phyloP scores from a whole-genome alignment of 768 basidiomycete genomes.

The Suillus clintonianus region DNA sequence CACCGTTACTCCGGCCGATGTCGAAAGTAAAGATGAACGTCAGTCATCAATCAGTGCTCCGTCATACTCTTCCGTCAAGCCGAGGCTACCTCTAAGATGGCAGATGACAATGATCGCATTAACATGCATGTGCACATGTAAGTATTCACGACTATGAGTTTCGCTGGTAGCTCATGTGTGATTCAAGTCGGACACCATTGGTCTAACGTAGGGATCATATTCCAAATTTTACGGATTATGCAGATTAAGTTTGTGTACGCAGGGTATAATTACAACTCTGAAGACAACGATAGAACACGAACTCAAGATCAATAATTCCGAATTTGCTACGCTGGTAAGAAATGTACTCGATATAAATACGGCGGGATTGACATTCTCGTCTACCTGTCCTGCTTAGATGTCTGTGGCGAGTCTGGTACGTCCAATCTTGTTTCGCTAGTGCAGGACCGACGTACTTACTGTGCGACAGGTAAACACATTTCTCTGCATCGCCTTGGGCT shows the following conservation, averaged over 20 bases:
- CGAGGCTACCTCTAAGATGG: conserved; percentile 36
- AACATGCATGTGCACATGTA: conserved; percentile 44
- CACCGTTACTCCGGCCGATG: neutral
- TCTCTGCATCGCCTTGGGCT: conserved; percentile 41
- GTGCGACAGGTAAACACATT: conserved; percentile 39
- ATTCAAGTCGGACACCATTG: conserved; percentile 42
- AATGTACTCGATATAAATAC: neutral
- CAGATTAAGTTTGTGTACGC: neutral
- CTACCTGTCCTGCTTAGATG: conserved; percentile 19
- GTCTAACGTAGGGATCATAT: conserved; percentile 38
- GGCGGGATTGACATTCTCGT: neutral
- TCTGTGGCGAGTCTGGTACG: conserved; percentile 39
- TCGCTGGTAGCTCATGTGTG: neutral
- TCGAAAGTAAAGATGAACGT: neutral
- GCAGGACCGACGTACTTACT: neutral
- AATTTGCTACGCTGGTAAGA: conserved; percentile 42
- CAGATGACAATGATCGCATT: conserved; percentile 35
- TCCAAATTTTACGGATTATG: neutral
- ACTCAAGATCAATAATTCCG: conserved; percentile 44
- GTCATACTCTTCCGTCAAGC: conserved; percentile 19
- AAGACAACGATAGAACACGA: conserved; percentile 46
- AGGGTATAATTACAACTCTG: conserved; percentile 42
- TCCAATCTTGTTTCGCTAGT: neutral
- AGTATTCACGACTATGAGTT: conserved; percentile 15
- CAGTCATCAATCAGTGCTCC: neutral